Conservation (phyloP, 1,139 yeast species). For the Debaryomycetaceae sp. region DNA sequence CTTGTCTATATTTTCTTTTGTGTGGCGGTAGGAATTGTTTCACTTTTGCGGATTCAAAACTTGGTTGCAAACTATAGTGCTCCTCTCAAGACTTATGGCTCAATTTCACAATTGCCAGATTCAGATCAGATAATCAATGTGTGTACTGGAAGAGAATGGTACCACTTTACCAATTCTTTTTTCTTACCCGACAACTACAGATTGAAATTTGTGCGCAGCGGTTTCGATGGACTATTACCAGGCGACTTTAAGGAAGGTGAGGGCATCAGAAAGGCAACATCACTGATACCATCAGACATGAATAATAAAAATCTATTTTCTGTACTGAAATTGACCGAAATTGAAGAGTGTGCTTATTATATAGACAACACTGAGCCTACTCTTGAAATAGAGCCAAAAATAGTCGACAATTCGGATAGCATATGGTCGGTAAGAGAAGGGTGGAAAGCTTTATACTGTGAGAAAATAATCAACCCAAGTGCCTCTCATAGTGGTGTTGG, state of each 20-base stretch:
- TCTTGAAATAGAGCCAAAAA: slow-evolving; percentile 25
- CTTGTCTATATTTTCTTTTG: slow-evolving; percentile 9
- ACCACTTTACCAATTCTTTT: slow-evolving; percentile 85
- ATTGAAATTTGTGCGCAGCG: slow-evolving; percentile 65
- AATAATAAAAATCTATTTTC: slow-evolving; percentile 68
- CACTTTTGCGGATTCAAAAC: slow-evolving; percentile 36
- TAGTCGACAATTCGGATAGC: slow-evolving; percentile 12
- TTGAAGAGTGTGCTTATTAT: slow-evolving; percentile 53
- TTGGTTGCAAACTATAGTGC: slow-evolving; percentile 58
- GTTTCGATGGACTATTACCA: slow-evolving; percentile 84
- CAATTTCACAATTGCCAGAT: slow-evolving; percentile 6
- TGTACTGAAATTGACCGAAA: slow-evolving; percentile 42
- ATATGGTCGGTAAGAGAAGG: slow-evolving; percentile 11
- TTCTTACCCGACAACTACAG: slow-evolving; percentile 63
- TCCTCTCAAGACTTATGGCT: slow-evolving; percentile 36
- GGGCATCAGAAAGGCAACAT: slow-evolving; percentile 23
- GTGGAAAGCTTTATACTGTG: slow-evolving; percentile 46
- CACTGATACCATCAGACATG: slow-evolving; percentile 58
- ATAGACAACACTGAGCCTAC: slow-evolving; percentile 45
- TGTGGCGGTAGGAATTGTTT: slow-evolving; percentile 22
- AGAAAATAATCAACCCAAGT: slow-evolving; percentile 46
- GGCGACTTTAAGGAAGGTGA: slow-evolving; percentile 68
- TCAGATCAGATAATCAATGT: slow-evolving; percentile 40
- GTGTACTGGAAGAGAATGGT: slow-evolving; percentile 94
- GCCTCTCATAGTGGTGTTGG: slow-evolving; percentile 42